These are phyloP conservation scores for Musa troglodytarum DNA, from an alignment of 176 grass and related monocot species.

Conservation along the genomic window DNA sequence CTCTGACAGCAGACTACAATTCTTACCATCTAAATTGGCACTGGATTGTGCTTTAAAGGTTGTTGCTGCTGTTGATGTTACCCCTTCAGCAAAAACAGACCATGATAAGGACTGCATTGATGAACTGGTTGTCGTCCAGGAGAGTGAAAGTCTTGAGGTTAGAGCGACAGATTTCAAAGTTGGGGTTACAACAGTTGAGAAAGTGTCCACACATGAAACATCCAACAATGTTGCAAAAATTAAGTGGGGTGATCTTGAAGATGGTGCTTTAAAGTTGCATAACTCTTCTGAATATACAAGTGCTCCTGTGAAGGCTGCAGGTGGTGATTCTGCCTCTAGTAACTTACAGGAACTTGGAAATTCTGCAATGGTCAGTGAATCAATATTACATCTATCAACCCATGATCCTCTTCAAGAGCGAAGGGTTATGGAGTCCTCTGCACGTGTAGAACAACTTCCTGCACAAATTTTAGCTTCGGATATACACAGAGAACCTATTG, in stretches of 20 bases:
- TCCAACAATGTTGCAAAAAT: conserved; percentile 25
- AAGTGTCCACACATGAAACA: conserved; percentile 23
- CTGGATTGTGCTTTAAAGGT: neutral
- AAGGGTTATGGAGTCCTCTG: conserved; percentile 9
- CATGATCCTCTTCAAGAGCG: neutral
- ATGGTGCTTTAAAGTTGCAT: conserved; percentile 23
- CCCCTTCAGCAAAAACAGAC: neutral
- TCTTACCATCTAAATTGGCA: neutral
- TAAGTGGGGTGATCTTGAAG: conserved; percentile 22
- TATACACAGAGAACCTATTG: conserved; percentile 21
- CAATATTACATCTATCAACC: conserved; percentile 21
- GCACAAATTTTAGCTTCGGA: conserved; percentile 34
- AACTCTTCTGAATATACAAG: conserved; percentile 26
- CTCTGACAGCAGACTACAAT: neutral
- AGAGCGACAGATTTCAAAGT: conserved; percentile 20
- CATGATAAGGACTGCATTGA: conserved; percentile 2
- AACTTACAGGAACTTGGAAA: conserved; percentile 18
- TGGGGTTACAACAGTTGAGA: conserved; percentile 14
- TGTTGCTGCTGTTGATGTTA: neutral
- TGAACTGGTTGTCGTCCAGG: conserved; percentile 13
- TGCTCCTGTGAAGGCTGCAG: neutral
- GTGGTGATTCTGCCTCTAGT: conserved; percentile 28
- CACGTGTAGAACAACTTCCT: conserved; percentile 35
- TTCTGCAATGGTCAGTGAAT: conserved; percentile 15
- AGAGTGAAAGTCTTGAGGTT: conserved; percentile 5